Percentiles rank a stretch among this genome's conserved stretches.
phyloP scores from a whole-genome alignment of 768 basidiomycete species.

The Imleria badia region DNA sequence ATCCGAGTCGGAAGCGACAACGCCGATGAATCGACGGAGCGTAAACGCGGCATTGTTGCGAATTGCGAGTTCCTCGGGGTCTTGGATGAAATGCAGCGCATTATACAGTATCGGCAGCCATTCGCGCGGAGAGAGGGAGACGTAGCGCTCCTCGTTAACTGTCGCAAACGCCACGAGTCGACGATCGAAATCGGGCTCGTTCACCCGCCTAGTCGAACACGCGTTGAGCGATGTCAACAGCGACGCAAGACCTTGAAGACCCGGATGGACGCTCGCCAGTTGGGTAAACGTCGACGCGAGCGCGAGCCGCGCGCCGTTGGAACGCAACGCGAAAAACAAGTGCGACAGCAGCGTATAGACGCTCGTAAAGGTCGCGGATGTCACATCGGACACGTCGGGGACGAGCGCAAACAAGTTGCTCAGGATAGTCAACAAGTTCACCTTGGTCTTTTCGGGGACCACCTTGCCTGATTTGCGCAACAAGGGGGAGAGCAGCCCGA shows the following conservation, averaged over 20 bases:
- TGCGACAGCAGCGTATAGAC: slow-evolving; percentile 68
- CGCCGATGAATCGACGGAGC: slow-evolving; percentile 76
- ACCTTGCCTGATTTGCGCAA: slow-evolving; percentile 73
- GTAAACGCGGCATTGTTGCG: slow-evolving; percentile 76
- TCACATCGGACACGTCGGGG: slow-evolving; percentile 51
- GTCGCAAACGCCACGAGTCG: slow-evolving; percentile 72
- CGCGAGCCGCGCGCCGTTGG: slow-evolving; percentile 65
- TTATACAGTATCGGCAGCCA: slow-evolving; percentile 89
- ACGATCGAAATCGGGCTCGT: slow-evolving; percentile 91
- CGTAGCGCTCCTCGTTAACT: slow-evolving; percentile 68
- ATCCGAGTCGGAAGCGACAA: slow-evolving; percentile 40
- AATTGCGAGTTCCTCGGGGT: slow-evolving; percentile 83
- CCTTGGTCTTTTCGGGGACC: slow-evolving; percentile 85
- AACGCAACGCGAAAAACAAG: slow-evolving; percentile 75
- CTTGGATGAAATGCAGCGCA: slow-evolving; percentile 82
- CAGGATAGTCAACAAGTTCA: slow-evolving; percentile 73
- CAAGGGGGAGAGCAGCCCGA: slow-evolving; percentile 73
- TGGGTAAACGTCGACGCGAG: slow-evolving; percentile 66
- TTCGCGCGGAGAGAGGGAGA: slow-evolving; percentile 48
- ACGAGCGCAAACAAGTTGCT: slow-evolving; percentile 65
- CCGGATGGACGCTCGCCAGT: slow-evolving; percentile 40
- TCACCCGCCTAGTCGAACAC: slow-evolving; percentile 76
- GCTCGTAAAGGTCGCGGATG: slow-evolving; percentile 45
- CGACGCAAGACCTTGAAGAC: slow-evolving; percentile 48
- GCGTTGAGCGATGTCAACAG: slow-evolving; percentile 77